Evolutionary conservation across 2,329 filamentous ascomycete genomes (phyloP).

Genomic region (Bimuria novae-zelandiae): DNA sequence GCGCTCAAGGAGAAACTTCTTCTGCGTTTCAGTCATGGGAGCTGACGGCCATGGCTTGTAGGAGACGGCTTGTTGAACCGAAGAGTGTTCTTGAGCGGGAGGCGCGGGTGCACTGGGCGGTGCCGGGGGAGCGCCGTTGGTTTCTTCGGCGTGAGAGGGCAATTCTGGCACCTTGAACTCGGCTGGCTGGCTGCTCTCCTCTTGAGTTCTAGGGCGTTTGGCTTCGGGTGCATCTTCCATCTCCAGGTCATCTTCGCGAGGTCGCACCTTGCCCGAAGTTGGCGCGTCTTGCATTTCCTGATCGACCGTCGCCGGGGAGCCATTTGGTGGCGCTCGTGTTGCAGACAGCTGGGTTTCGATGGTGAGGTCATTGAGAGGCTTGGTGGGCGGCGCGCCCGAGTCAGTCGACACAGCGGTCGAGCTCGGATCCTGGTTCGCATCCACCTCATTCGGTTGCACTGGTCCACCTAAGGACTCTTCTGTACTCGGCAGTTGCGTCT

Average conservation of each 20-base stretch:
- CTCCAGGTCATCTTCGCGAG: constrained; percentile 74
- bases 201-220: constrained; percentile 79
- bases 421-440: constrained; percentile 26
- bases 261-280: constrained; percentile 60
- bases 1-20: constrained; percentile 66
- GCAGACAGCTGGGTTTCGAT: constrained; percentile 30
- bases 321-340: constrained; percentile 19
- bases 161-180: constrained; percentile 53
- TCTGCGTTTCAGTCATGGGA: constrained; percentile 59
- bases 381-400: constrained; percentile 31
- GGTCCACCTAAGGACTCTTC: constrained; percentile 12
- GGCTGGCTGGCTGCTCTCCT: constrained; percentile 31
- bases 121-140: constrained; percentile 25
- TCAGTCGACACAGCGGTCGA: constrained; percentile 16
- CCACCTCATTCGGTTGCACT: constrained; percentile 30
- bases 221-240: constrained; percentile 63
- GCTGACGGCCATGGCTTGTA: constrained; percentile 39
- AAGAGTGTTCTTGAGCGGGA: constrained; percentile 37
- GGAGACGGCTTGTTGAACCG: constrained; percentile 39
- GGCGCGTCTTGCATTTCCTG: constrained; percentile 47
- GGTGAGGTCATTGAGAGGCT: constrained; percentile 40
- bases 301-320: constrained; percentile 34
- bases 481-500: constrained; percentile 29
- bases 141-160: constrained; percentile 39
- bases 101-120: constrained; percentile 25